Conservation (phyloP, 306 rosid species). For the Trifolium subterraneum region DNA sequence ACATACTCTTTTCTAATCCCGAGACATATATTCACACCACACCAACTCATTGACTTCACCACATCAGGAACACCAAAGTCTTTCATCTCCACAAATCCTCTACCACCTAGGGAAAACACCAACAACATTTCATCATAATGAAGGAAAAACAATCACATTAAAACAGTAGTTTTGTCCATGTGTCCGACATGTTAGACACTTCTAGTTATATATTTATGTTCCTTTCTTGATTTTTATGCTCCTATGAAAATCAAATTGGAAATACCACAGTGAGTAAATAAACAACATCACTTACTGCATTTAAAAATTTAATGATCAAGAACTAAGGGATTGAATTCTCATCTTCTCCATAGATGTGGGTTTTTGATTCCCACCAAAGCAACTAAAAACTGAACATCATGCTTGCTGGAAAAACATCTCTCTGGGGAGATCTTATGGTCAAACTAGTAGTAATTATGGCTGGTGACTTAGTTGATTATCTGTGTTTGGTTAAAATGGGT, state of each 20-base stretch:
- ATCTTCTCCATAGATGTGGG: not conserved
- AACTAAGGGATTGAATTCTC: not conserved
- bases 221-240: not conserved
- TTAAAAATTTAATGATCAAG: not conserved
- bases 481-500: not conserved
- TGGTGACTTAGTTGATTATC: not conserved
- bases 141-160: conserved; percentile 8
- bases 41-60: conserved; percentile 95
- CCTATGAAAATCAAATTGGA: not conserved
- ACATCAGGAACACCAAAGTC: conserved; percentile 82
- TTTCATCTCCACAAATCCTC: conserved; percentile 97
- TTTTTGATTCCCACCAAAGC: not conserved
- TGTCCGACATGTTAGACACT: not conserved
- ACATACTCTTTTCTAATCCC: conserved; percentile 86
- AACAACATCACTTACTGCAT: not conserved
- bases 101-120: conserved; percentile 61
- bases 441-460: not conserved
- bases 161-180: not conserved
- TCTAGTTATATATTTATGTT: not conserved
- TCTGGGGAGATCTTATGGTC: not conserved
- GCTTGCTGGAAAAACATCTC: not conserved
- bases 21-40: conserved; percentile 92
- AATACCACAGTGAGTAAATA: not conserved
- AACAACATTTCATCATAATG: not conserved
- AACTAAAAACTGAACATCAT: not conserved